Conservation (phyloP, 495 filamentous ascomycete genomes). For the Letharia lupina region DNA sequence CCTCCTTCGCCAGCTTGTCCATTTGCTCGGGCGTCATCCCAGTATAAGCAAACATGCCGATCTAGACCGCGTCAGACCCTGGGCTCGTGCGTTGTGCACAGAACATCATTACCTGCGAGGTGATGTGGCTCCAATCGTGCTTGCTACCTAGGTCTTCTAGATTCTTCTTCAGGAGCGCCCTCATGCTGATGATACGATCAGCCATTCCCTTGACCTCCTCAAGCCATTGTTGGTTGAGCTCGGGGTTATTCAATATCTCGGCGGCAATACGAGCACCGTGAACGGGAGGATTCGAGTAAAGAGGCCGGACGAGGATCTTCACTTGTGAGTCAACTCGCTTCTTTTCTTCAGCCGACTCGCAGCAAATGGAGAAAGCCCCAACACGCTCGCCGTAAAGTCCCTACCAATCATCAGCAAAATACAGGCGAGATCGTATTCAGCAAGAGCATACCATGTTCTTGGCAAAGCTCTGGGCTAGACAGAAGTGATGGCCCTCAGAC, state of each 20-base stretch:
- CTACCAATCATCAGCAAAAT: slow-evolving; percentile 31
- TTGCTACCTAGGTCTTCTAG: slow-evolving; percentile 88
- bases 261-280: slow-evolving; percentile 92
- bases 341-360: slow-evolving; percentile 78
- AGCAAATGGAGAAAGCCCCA: slow-evolving; percentile 90
- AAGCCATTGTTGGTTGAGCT: slow-evolving; percentile 88
- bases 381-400: slow-evolving; percentile 98
- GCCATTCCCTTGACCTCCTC: slow-evolving; percentile 98
- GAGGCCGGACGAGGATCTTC: slow-evolving; percentile 93
- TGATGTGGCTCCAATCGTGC: slow-evolving; percentile 98
- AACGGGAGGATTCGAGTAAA: slow-evolving; percentile 97
- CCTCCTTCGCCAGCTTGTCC: slow-evolving; percentile 83
- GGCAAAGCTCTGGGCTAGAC: slow-evolving; percentile 89
- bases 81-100: background rate
- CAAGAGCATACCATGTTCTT: slow-evolving; percentile 82
- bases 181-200: slow-evolving; percentile 98
- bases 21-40: slow-evolving; percentile 89
- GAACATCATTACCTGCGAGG: slow-evolving; percentile 52
- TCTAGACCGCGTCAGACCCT: slow-evolving; percentile 40
- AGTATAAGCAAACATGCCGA: slow-evolving; percentile 99
- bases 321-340: slow-evolving; percentile 94
- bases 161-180: slow-evolving; percentile 82
- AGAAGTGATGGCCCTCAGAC: slow-evolving; percentile 80
- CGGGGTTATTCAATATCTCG: slow-evolving; percentile 81
- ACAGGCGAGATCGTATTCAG: background rate